These are phyloP conservation scores for Triticum dicoccoides DNA, from an alignment of 176 grass and related monocot species.

Conservation along the genomic window DNA sequence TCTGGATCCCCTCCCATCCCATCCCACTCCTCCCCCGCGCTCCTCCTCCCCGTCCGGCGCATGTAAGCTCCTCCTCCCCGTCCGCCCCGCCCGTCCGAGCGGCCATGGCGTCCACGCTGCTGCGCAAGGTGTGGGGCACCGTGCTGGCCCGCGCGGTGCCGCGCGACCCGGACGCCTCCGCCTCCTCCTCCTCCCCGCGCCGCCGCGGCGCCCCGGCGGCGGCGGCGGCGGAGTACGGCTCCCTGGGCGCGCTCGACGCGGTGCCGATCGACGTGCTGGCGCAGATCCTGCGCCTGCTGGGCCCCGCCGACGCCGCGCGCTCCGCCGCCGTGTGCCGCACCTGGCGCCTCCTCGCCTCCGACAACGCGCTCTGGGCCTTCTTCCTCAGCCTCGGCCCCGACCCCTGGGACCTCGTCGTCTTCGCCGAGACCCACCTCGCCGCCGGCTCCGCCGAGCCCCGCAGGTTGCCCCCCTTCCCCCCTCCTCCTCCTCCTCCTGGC, in stretches of 20 bases:
- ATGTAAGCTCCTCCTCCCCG: not conserved
- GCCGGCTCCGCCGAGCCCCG: conserved; percentile 26
- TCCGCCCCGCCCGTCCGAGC: not conserved
- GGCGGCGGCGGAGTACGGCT: conserved; percentile 10
- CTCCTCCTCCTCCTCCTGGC: too few relatives aligned
- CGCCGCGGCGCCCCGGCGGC: not conserved
- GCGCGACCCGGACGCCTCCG: not conserved
- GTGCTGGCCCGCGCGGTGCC: conserved; percentile 45
- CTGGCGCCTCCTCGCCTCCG: conserved; percentile 62
- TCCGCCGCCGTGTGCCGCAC: conserved; percentile 52
- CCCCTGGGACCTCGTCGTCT: conserved; percentile 73
- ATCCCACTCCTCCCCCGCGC: not conserved
- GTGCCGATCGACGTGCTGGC: conserved; percentile 72
- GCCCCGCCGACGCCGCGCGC: conserved; percentile 58
- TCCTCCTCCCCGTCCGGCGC: not conserved
- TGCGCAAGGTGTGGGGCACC: conserved; percentile 70
- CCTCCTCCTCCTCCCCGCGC: conserved; percentile 25
- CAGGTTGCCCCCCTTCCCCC: not conserved
- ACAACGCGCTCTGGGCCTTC: conserved; percentile 79
- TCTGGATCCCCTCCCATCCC: not conserved
- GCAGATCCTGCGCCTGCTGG: conserved; percentile 76
- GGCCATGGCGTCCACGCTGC: conserved; percentile 60
- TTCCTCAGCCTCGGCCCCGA: conserved; percentile 67
- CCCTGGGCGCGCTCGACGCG: conserved; percentile 61
- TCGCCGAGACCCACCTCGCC: conserved; percentile 81